These are phyloP conservation scores for Choricystis sp. DNA, from an alignment of 139 green algal genomes.

Conservation along the genomic window DNA sequence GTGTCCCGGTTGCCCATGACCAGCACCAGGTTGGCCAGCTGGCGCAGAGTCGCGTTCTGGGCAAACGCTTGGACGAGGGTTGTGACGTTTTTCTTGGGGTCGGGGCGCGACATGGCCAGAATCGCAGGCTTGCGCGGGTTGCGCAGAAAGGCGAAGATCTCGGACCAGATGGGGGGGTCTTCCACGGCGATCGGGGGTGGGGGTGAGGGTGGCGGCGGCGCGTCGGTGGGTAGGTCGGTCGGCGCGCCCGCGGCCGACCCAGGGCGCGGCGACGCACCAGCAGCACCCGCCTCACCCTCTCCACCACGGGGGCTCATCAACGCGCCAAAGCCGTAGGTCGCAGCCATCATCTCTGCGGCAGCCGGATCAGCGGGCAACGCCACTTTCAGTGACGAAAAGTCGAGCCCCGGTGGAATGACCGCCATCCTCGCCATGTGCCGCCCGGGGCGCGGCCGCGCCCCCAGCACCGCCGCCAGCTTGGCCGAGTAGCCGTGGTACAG, in stretches of 20 bases:
- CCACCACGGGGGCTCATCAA: neutral
- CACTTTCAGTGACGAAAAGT: conserved; percentile 62
- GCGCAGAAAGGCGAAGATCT: conserved; percentile 65
- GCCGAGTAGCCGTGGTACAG: conserved; percentile 73
- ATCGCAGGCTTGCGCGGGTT: conserved; percentile 88
- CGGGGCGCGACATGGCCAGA: conserved; percentile 78
- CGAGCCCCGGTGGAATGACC: conserved; percentile 77
- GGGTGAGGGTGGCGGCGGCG: neutral
- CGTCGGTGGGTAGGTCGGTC: no score
- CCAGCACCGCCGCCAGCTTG: conserved; percentile 29
- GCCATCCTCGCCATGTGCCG: conserved; percentile 75
- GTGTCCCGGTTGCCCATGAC: conserved; percentile 84
- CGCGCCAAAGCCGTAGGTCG: neutral
- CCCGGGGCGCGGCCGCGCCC: conserved; percentile 30
- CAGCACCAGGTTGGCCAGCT: conserved; percentile 88
- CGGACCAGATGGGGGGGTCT: conserved; percentile 40
- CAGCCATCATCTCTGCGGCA: conserved; percentile 30
- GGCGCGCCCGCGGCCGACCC: neutral
- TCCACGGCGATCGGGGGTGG: conserved; percentile 5
- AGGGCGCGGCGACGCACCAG: no score
- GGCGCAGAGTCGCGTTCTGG: conserved; percentile 46
- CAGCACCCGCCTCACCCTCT: no score
- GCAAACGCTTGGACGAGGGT: conserved; percentile 74
- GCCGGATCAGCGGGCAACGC: conserved; percentile 43
- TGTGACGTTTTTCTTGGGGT: conserved; percentile 95